Percentiles rank a stretch among this genome's conserved stretches.
Conservation (phyloP, 176 grass and related monocot genomes). For the Elaeis guineensis region DNA sequence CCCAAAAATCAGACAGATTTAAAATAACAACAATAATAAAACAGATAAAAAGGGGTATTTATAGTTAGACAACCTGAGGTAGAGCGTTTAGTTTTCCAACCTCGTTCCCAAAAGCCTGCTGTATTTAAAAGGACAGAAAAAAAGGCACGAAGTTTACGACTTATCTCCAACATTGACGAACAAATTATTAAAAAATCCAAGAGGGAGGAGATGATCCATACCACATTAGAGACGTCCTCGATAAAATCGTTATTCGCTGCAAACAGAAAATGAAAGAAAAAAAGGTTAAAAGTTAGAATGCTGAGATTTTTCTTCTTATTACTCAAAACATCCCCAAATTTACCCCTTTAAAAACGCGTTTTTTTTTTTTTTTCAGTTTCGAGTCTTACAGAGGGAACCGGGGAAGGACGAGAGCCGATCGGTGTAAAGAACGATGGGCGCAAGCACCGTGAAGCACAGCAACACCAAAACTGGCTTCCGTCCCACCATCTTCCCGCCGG, state of each 20-base stretch:
- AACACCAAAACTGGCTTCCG: conserved; percentile 42
- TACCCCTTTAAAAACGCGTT: not conserved
- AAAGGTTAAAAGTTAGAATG: too few species aligned
- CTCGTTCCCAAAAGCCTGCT: conserved; percentile 1
- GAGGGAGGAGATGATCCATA: not conserved
- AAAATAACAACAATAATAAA: not conserved
- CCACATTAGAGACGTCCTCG: conserved; percentile 17
- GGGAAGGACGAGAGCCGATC: conserved; percentile 24
- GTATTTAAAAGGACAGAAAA: too few species aligned
- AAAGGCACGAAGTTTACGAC: not conserved
- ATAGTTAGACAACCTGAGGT: not conserved
- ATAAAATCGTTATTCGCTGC: conserved; percentile 18
- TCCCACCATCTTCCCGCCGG: not conserved
- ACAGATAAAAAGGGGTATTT: too few species aligned
- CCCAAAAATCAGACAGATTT: not conserved
- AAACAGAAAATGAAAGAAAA: not conserved
- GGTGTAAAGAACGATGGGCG: conserved; percentile 69
- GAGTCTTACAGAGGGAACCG: conserved; percentile 36
- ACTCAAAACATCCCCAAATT: conserved; percentile 28
- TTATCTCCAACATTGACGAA: not conserved
- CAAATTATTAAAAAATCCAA: not conserved
- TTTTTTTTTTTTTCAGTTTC: not conserved
- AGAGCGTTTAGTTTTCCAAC: not conserved
- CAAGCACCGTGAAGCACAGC: conserved; percentile 50
- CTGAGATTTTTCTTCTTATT: not conserved